Conservation (phyloP, 108 stramenopile genomes). For the Chaetoceros muelleri region DNA sequence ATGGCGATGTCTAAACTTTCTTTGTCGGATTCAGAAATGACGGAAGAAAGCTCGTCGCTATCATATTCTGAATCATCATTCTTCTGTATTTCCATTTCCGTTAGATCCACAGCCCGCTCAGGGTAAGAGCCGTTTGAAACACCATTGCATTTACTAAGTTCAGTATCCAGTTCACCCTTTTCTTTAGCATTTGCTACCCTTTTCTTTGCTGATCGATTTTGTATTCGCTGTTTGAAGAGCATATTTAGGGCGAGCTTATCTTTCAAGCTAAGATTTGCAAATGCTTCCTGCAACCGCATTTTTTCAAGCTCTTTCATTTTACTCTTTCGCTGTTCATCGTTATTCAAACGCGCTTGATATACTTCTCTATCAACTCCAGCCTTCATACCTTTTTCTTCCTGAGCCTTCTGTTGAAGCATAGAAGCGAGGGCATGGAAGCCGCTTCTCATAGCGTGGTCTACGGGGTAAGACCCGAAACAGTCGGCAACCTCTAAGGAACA, state of each 20-base stretch:
- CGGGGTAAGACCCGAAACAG: neutral
- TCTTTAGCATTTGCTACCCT: neutral
- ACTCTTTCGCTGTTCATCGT: neutral
- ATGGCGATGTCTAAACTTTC: constrained; percentile 2
- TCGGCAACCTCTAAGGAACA: neutral
- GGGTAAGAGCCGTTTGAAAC: no score
- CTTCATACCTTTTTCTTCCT: neutral
- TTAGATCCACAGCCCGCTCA: neutral
- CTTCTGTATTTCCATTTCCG: neutral
- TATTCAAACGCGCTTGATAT: neutral
- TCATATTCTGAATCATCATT: neutral
- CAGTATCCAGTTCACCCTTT: neutral
- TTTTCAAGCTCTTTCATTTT: neutral
- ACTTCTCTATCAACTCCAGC: neutral
- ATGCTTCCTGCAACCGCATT: neutral
- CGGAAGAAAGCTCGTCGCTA: neutral
- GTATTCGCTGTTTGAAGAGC: neutral
- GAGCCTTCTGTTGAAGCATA: neutral
- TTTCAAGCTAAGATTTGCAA: constrained; percentile 1
- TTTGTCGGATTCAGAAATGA: neutral
- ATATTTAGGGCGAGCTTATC: constrained; percentile 3
- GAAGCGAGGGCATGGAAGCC: neutral
- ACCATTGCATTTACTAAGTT: no score
- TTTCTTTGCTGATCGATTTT: neutral
- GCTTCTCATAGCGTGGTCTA: neutral